phyloP scores from a whole-genome alignment of 345 rosid species.

The thale cress (Arabidopsis thaliana) region DNA sequence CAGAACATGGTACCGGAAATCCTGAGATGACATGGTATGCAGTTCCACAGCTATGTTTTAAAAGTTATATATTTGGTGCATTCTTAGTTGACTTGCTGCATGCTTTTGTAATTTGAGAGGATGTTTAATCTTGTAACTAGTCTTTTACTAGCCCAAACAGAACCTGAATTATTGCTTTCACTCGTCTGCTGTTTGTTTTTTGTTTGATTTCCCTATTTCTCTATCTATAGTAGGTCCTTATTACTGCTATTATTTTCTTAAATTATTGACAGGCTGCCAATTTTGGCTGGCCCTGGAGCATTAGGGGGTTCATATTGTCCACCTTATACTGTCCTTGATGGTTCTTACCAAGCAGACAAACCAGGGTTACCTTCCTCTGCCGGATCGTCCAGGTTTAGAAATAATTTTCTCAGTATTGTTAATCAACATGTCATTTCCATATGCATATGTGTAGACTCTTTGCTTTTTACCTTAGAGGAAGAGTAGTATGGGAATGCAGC shows the following conservation, averaged over 20 bases:
- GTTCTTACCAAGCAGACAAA: conserved; percentile 67
- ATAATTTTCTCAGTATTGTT: conserved; percentile 13
- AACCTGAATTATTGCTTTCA: conserved; percentile 11
- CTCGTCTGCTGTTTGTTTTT: background rate
- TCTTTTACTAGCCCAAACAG: conserved; percentile 8
- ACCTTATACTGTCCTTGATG: conserved; percentile 75
- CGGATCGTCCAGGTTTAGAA: conserved; percentile 65
- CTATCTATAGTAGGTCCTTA: conserved; percentile 12
- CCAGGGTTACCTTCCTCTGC: conserved; percentile 60
- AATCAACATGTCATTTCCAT: background rate
- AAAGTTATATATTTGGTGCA: background rate
- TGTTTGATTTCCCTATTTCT: conserved; percentile 18
- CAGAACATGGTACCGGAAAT: conserved; percentile 85
- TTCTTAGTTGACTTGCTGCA: conserved; percentile 21
- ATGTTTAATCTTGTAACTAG: background rate
- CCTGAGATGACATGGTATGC: conserved; percentile 95
- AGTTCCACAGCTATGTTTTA: conserved; percentile 9
- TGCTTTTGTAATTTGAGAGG: conserved; percentile 9
- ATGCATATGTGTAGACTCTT: conserved; percentile 2
- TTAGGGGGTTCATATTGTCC: conserved; percentile 78
- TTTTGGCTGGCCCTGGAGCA: conserved; percentile 84
- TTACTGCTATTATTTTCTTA: conserved; percentile 7
- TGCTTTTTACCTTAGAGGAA: background rate
- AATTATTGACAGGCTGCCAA: conserved; percentile 73
- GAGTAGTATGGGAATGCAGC: background rate